Percentiles rank a stretch among this genome's conserved stretches.
phyloP scores from a whole-genome alignment of 768 basidiomycete genomes.

The Termitomyces sp. region DNA sequence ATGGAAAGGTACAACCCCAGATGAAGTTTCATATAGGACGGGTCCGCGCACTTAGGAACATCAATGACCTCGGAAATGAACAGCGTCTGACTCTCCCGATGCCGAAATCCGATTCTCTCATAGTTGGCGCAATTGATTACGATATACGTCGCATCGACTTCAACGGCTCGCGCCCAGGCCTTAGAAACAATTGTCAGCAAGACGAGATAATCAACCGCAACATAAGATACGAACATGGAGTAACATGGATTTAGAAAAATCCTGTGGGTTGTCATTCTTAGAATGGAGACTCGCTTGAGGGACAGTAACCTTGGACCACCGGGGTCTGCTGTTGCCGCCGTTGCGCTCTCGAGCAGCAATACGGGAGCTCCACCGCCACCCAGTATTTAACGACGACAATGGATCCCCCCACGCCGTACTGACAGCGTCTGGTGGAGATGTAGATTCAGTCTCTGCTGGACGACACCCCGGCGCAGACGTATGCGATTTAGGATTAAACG shows the following conservation, averaged over 20 bases:
- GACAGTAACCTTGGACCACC: background rate
- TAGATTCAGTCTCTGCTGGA: background rate
- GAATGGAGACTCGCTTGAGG: background rate
- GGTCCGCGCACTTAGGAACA: constrained; percentile 3
- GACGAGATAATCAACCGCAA: too few species aligned
- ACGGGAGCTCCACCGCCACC: background rate
- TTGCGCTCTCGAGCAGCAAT: background rate
- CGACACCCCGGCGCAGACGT: background rate
- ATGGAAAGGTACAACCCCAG: constrained; percentile 14
- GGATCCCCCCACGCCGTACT: background rate
- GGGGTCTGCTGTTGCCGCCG: background rate
- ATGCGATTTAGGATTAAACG: background rate
- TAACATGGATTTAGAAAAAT: background rate
- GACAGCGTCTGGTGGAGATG: background rate
- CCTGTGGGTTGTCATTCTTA: background rate
- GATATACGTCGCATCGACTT: constrained; percentile 11
- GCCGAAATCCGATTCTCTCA: constrained; percentile 17
- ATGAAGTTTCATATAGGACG: constrained; percentile 16
- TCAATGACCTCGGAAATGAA: constrained; percentile 17
- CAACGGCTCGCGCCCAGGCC: constrained; percentile 16
- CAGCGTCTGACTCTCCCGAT: constrained; percentile 16
- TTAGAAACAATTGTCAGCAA: background rate
- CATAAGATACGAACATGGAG: background rate
- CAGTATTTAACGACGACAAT: background rate
- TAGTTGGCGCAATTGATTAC: constrained; percentile 16